phyloP scores from a whole-genome alignment of 2,329 filamentous ascomycete species.

The Colletotrichum sp. region DNA sequence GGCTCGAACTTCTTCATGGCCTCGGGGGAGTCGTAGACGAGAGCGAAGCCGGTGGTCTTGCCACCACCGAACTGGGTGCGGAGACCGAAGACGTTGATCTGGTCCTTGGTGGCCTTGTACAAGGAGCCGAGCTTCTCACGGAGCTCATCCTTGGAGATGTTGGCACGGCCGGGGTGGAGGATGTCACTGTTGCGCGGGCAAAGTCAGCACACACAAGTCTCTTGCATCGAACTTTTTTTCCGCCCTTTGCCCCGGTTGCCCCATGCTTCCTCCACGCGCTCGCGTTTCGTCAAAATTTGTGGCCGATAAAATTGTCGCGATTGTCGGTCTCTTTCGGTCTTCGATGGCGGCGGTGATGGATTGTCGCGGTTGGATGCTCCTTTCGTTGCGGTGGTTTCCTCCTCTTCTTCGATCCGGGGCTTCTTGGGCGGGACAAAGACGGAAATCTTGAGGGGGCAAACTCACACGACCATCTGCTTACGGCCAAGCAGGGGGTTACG shows the following conservation, averaged over 20 bases:
- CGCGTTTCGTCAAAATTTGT: not conserved
- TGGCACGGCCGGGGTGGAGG: constrained; percentile 97
- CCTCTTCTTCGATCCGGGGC: not conserved
- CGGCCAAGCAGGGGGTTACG: constrained; percentile 98
- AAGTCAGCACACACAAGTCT: not conserved
- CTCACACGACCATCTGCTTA: constrained; percentile 99
- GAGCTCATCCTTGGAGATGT: constrained; percentile 99
- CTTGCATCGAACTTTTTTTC: not conserved
- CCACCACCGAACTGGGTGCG: constrained; percentile 99
- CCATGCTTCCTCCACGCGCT: not conserved
- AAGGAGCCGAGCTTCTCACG: constrained; percentile 91
- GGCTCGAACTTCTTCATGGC: constrained; percentile 99
- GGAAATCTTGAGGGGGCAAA: constrained; percentile 36
- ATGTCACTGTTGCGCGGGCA: constrained; percentile 75
- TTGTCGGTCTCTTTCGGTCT: not conserved
- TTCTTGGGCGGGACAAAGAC: not conserved
- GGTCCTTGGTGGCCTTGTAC: constrained; percentile 98
- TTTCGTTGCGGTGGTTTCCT: not conserved
- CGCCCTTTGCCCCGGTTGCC: not conserved
- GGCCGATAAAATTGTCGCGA: not conserved
- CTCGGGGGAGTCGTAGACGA: constrained; percentile 98
- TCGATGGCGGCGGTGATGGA: not conserved
- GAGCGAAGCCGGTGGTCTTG: constrained; percentile 99
- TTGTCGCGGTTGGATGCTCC: not conserved
- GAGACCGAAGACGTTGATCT: constrained; percentile 98